Evolutionary conservation across 352 stramenopile genomes (phyloP).

Genomic region (Phytophthora litchii): DNA sequence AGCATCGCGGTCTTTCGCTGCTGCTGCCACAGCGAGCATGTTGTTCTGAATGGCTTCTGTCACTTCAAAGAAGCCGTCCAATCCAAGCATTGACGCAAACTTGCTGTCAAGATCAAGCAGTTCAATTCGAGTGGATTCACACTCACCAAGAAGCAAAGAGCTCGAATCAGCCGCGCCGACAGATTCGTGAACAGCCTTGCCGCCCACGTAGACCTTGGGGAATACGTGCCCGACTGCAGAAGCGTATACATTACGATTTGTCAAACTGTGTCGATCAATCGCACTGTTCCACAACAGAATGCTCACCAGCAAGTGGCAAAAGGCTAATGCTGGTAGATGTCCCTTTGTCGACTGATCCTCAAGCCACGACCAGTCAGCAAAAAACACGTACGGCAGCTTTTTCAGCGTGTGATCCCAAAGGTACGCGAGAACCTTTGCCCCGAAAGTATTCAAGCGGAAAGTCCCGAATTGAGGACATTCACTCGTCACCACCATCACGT

Average conservation of each 20-base stretch:
- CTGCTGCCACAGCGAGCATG: slow-evolving; percentile 13
- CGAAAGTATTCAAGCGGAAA: slow-evolving; percentile 57
- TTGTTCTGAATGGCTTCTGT: slow-evolving; percentile 40
- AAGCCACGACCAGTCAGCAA: slow-evolving; percentile 74
- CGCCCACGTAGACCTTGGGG: slow-evolving; percentile 26
- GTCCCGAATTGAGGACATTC: slow-evolving; percentile 30
- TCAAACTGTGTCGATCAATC: slow-evolving; percentile 33
- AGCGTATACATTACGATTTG: slow-evolving; percentile 34
- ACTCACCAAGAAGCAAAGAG: slow-evolving; percentile 27
- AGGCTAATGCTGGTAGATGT: slow-evolving; percentile 46
- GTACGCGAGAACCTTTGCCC: slow-evolving; percentile 38
- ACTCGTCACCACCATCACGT: slow-evolving; percentile 35
- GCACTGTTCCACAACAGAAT: slow-evolving; percentile 56
- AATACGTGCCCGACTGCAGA: slow-evolving; percentile 34
- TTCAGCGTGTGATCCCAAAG: slow-evolving; percentile 57
- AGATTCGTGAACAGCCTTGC: slow-evolving; percentile 10
- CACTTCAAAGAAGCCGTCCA: slow-evolving; percentile 46
- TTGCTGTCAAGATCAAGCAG: slow-evolving; percentile 34
- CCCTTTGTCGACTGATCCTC: slow-evolving; percentile 50
- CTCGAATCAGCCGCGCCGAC: slow-evolving; percentile 2
- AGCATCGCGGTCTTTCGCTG: background rate
- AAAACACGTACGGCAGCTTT: slow-evolving; percentile 61
- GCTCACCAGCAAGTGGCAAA: slow-evolving; percentile 56
- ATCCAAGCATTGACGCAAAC: slow-evolving; percentile 31
- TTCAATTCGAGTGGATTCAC: slow-evolving; percentile 32